Conservation (phyloP, 176 grass and related monocot species). For the Zizania latifolia region DNA sequence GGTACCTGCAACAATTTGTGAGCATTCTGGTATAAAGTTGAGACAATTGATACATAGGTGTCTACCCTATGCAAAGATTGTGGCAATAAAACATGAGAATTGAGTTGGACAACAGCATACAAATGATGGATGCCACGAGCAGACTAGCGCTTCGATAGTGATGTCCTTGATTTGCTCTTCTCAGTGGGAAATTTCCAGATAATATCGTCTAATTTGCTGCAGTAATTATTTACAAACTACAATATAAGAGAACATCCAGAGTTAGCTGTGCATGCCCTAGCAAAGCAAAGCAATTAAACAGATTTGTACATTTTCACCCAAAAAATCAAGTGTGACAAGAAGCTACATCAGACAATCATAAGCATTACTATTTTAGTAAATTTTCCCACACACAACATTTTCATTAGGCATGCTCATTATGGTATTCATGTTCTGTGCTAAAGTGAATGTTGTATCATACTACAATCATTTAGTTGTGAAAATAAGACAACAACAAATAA, state of each 20-base stretch:
- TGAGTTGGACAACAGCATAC: neutral
- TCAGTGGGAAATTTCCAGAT: slow-evolving; percentile 64
- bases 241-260: neutral
- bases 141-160: slow-evolving; percentile 43
- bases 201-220: slow-evolving; percentile 86
- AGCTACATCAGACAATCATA: slow-evolving; percentile 1
- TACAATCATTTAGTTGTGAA: neutral
- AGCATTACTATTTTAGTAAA: neutral
- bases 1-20: slow-evolving; percentile 30
- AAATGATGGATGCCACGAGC: neutral
- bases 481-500: neutral
- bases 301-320: neutral
- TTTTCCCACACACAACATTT: neutral
- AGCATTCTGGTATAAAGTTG: neutral
- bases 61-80: neutral
- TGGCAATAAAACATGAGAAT: neutral
- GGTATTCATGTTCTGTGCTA: neutral
- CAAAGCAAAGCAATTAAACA: slow-evolving; percentile 14
- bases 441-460: neutral
- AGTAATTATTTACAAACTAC: slow-evolving; percentile 80
- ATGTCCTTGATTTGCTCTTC: slow-evolving; percentile 61
- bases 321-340: neutral
- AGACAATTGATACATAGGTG: neutral
- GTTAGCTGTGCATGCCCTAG: slow-evolving; percentile 12
- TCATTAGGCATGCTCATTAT: neutral